Conservation (phyloP, 768 basidiomycete species). For the Sutorius australiensis region DNA sequence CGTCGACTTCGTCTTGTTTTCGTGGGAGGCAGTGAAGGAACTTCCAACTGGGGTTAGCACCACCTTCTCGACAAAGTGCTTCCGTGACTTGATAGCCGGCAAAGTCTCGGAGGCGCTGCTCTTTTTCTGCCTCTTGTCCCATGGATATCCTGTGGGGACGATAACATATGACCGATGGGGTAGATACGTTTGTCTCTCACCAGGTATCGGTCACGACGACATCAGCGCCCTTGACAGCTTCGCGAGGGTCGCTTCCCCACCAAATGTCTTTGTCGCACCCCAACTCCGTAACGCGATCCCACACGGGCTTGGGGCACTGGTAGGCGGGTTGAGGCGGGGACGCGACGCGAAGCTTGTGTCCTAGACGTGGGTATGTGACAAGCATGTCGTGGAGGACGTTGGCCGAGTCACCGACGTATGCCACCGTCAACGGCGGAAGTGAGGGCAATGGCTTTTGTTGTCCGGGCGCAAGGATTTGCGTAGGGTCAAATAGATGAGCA, state of each 20-base stretch:
- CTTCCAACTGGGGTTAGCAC: conserved; percentile 84
- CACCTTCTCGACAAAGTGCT: conserved; percentile 71
- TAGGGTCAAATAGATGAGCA: conserved; percentile 48
- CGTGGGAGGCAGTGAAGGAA: conserved; percentile 96
- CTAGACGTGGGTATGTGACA: conserved; percentile 88
- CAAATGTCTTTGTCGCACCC: conserved; percentile 68
- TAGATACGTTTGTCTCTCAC: conserved; percentile 37
- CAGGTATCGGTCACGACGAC: conserved; percentile 98
- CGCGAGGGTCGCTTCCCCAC: conserved; percentile 76
- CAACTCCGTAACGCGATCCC: conserved; percentile 75
- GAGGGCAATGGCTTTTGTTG: conserved; percentile 38
- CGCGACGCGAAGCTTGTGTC: conserved; percentile 82
- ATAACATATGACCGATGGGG: neutral
- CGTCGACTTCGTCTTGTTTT: conserved; percentile 91
- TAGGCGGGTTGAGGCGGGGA: conserved; percentile 62
- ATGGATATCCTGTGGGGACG: conserved; percentile 79
- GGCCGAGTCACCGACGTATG: conserved; percentile 91
- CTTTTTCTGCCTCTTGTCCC: conserved; percentile 97
- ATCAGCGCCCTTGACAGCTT: conserved; percentile 87
- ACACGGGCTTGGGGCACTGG: conserved; percentile 67
- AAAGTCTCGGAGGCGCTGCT: conserved; percentile 80
- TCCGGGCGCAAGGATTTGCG: conserved; percentile 11
- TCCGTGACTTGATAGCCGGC: conserved; percentile 94
- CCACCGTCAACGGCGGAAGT: conserved; percentile 79
- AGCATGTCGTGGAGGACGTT: conserved; percentile 98